A percentile compares a stretch with the other conserved stretches of the same genome.
Evolutionary conservation across 2,329 filamentous ascomycete species (phyloP).

Genomic region (Cryphonectria japonica): DNA sequence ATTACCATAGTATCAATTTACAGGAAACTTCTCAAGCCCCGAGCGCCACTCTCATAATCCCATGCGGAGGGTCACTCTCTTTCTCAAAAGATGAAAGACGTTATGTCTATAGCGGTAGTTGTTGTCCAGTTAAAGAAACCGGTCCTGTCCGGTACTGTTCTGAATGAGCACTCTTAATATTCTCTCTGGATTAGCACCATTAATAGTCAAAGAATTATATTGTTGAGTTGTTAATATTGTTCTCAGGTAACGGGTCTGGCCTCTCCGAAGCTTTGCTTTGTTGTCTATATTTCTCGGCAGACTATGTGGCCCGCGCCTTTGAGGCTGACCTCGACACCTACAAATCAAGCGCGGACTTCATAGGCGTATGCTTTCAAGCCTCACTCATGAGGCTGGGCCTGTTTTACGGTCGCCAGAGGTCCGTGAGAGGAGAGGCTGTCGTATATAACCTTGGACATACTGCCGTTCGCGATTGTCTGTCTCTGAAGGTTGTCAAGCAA

Average conservation of each 20-base stretch:
- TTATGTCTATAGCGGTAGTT: not conserved
- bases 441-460: not conserved
- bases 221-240: not conserved
- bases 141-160: not conserved
- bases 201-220: not conserved
- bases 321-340: not conserved
- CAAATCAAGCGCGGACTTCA: not conserved
- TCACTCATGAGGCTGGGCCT: not conserved
- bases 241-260: not conserved
- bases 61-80: not conserved
- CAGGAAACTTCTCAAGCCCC: not conserved
- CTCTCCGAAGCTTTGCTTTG: not conserved
- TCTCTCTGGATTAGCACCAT: not conserved
- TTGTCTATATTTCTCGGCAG: not conserved
- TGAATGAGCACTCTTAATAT: not conserved
- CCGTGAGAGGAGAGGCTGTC: not conserved
- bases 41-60: not conserved
- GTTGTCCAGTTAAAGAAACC: not conserved
- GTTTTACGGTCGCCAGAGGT: not conserved
- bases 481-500: not conserved
- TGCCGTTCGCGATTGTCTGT: not conserved
- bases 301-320: slow-evolving; percentile 1
- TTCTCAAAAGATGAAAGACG: not conserved
- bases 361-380: not conserved
- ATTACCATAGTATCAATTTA: not conserved